Base-by-base conservation (phyloP, 306 rosid genomes). In the Rosa chinensis region DNA sequence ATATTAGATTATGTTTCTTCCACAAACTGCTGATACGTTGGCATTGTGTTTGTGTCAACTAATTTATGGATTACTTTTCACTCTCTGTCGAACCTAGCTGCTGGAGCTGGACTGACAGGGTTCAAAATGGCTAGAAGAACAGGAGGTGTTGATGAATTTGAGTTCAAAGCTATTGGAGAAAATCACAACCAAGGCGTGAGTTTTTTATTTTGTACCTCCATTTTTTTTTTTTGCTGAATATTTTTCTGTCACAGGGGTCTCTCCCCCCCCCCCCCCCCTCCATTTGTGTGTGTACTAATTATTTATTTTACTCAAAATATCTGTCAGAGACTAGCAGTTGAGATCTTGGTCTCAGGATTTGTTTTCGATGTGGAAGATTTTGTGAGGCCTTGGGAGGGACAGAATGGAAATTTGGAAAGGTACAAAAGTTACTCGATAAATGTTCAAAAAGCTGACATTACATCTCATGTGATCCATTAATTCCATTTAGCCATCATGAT, bases 321-420 rank as follows among this genome's bases (percentile, higher is more conserved):
- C 73, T 83, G 71, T 80, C 97, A 94, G 97, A 87, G 85, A 81
- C 90, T 94, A 56, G 92, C 95, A 40, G 97, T 94, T 72, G 96
- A 84, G 83, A 92, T 94, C 82, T 82, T 85, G 80, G 82, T 94
- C 82, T 91, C 99, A 5, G 99, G 99, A 78, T 88, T 91, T 81
- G 95, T 87, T 58, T 92, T 94, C 68, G 75, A 86, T 61, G 88
- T 86, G 90, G 84, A 85, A 63, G 99, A 94, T 88, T 94, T 94
- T 72, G 3, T 89, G 69, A 86, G 77, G 86, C 97, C 99, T 64
- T 94, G 99, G 99, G 97, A 89, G 76, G 95, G 90, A 70, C 81
- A 77, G 35, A 61, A 44, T 59, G 86, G 78, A 82, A 91, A 91
- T 82, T 82, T 82, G 79, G 97, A 94, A 83, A 91, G 99, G 99